Conservation (phyloP, 176 grass and related monocot species). For the Saccharum officinarum region DNA sequence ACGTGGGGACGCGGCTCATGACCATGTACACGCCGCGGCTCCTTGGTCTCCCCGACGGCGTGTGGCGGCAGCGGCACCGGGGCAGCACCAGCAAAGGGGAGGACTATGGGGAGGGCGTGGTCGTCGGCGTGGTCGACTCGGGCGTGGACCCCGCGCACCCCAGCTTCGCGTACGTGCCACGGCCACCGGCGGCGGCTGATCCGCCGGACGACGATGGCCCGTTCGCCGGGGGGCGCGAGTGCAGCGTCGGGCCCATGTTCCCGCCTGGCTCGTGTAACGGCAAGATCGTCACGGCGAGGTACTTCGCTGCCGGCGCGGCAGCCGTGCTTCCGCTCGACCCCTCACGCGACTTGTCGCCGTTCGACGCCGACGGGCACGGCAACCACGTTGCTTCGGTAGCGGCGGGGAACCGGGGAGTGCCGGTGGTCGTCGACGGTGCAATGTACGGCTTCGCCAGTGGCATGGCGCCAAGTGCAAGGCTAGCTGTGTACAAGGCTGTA, state of each 20-base stretch:
- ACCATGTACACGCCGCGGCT: conserved; percentile 66
- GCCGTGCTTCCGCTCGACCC: conserved; percentile 47
- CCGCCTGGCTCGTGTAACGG: conserved; percentile 60
- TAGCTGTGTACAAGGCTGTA: conserved; percentile 66
- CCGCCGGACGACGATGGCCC: not conserved
- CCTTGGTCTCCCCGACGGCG: conserved; percentile 38
- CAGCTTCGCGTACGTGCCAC: conserved; percentile 52
- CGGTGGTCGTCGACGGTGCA: conserved; percentile 41
- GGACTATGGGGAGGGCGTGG: conserved; percentile 49
- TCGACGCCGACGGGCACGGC: conserved; percentile 62
- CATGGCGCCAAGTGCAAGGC: conserved; percentile 65
- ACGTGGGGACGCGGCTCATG: conserved; percentile 46
- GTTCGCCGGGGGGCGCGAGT: not conserved
- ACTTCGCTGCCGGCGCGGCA: conserved; percentile 46
- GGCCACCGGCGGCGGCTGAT: not conserved
- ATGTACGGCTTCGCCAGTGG: conserved; percentile 69
- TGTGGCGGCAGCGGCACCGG: conserved; percentile 14
- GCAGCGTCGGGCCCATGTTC: conserved; percentile 33
- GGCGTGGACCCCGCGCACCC: conserved; percentile 58
- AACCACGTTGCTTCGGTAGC: conserved; percentile 72
- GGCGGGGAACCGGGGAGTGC: conserved; percentile 56
- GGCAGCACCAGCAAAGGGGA: not conserved
- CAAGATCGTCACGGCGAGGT: conserved; percentile 64
- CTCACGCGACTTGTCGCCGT: conserved; percentile 56
- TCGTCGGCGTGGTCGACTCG: conserved; percentile 68